A percentile compares a stretch with the other conserved stretches of the same genome.
Conservation (phyloP, 345 rosid species). For the Ceriops decandra region DNA sequence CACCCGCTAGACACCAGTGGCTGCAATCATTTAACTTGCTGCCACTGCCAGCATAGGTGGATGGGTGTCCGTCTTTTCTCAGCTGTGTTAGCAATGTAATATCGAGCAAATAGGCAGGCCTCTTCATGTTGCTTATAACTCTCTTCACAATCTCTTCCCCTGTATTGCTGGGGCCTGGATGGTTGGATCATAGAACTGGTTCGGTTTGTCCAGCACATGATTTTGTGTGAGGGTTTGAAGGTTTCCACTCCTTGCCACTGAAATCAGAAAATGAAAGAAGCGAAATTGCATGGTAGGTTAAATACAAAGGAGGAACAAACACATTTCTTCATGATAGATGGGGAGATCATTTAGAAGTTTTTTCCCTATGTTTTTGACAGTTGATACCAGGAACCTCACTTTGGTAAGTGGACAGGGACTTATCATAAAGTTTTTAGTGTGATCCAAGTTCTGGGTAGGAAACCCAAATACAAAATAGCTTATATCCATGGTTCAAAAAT, state of each 20-base stretch:
- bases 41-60: conserved; percentile 39
- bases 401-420: too few relatives aligned
- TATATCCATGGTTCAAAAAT: too few relatives aligned
- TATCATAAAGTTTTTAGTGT: too few relatives aligned
- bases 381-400: too few relatives aligned
- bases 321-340: too few relatives aligned
- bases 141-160: conserved; percentile 40
- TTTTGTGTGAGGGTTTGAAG: conserved; percentile 10
- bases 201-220: conserved; percentile 48
- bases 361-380: too few relatives aligned
- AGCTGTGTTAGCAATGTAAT: conserved; percentile 50
- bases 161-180: conserved; percentile 28
- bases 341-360: too few relatives aligned
- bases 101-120: conserved; percentile 49
- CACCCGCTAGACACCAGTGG: conserved; percentile 83
- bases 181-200: conserved; percentile 42
- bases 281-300: too few relatives aligned
- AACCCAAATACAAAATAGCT: too few relatives aligned
- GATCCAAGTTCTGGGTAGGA: too few relatives aligned
- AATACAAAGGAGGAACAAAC: too few relatives aligned
- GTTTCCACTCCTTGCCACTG: conserved; percentile 39
- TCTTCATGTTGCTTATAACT: conserved; percentile 40
- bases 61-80: conserved; percentile 71
- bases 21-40: conserved; percentile 41
- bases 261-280: too few relatives aligned